Evolutionary conservation across 495 filamentous ascomycete species (phyloP), one percentile per base, ranked within the genome.

Genomic region (Lophium mytilinum): DNA sequence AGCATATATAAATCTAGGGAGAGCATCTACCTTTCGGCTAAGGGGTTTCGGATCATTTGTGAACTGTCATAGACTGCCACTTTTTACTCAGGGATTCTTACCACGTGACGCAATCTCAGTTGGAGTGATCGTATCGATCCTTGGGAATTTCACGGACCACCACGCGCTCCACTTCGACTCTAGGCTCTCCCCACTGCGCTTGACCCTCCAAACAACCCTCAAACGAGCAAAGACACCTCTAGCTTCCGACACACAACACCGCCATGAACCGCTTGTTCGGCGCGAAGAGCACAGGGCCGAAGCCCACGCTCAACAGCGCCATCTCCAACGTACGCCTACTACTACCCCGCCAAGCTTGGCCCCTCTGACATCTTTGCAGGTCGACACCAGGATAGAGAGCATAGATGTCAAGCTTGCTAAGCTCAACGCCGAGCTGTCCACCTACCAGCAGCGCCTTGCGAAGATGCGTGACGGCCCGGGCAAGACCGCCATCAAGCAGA

Each of bases 381-480:
- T 89, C 56, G 93, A 98, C 73, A 80, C 79, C 47, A 88, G 90
- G 58, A 83, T 96, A 66, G 82, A 89, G 59, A 86, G 85, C 58
- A 84, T 96, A 75, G 94, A 99, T 73, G 90, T 96, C 49, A 96
- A 96, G 70, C 88, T 97, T 57, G 83, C 90, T 21, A 85, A 87
- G 53, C 80, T 97, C 18, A 96, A 93, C 75, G 83, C 86, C 57
- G 93, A 99, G 73, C 89, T 99, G 5, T 77, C 82, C 2, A 83
- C 84, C 34, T 95, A 96, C 78, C 91, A 97, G 71, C 71, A 82
- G 55, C 89, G 90, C 62, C 83, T 99, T 50, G 64, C 83, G 64
- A 94, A 95, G 71, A 95, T 96, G 89, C 89, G 93, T 64, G 91
- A 96, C 60, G 93, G 93, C 0, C 93, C 94, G 0, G 94, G 92